Percentiles rank a stretch among this genome's conserved stretches.
Conservation (phyloP, 768 basidiomycete genomes). For the Russula abietina region DNA sequence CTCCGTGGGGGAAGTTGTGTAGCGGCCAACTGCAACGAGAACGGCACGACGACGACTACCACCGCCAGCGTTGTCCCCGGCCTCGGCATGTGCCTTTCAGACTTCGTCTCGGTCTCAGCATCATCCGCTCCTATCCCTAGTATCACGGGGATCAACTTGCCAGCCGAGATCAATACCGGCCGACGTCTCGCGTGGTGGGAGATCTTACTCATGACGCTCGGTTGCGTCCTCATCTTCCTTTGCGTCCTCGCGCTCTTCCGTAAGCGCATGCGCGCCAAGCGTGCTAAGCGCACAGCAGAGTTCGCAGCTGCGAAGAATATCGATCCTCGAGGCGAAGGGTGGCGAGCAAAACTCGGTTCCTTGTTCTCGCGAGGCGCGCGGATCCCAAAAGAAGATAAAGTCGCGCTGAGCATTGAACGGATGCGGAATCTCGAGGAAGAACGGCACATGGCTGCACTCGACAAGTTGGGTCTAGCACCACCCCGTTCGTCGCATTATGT, state of each 20-base stretch:
- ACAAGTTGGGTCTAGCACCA: slow-evolving; percentile 25
- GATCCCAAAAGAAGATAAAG: slow-evolving; percentile 17
- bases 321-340: slow-evolving; percentile 38
- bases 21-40: slow-evolving; percentile 49
- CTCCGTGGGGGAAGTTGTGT: slow-evolving; percentile 62
- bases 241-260: slow-evolving; percentile 64
- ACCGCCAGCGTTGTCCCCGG: slow-evolving; percentile 46
- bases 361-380: slow-evolving; percentile 45
- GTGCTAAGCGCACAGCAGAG: slow-evolving; percentile 56
- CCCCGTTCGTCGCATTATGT: slow-evolving; percentile 8
- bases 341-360: slow-evolving; percentile 49
- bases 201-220: slow-evolving; percentile 76
- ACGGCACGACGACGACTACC: slow-evolving; percentile 37
- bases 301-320: slow-evolving; percentile 60
- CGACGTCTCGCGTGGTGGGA: slow-evolving; percentile 67
- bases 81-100: slow-evolving; percentile 75
- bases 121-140: slow-evolving; percentile 38
- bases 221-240: slow-evolving; percentile 73
- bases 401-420: slow-evolving; percentile 34
- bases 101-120: slow-evolving; percentile 52
- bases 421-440: slow-evolving; percentile 47
- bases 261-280: slow-evolving; percentile 59
- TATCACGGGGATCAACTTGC: slow-evolving; percentile 53
- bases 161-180: slow-evolving; percentile 32
- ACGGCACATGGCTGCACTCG: slow-evolving; percentile 38